phyloP scores from a whole-genome alignment of 192 early-diverging fungal genomes.

The Coemansia sp. region DNA sequence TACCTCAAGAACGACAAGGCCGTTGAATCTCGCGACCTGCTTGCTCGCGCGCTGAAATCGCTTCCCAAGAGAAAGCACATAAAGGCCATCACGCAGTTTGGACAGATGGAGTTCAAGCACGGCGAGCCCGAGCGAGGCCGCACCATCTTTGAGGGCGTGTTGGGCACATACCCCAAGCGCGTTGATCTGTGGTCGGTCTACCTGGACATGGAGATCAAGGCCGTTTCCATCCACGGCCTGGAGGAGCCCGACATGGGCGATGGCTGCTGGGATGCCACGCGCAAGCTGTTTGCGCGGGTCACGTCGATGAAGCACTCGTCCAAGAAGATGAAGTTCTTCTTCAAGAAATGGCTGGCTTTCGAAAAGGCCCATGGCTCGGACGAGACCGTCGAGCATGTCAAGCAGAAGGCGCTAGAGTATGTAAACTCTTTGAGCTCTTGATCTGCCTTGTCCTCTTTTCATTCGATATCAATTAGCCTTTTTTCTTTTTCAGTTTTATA shows the following conservation, averaged over 20 bases:
- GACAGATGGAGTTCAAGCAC: slow-evolving; percentile 94
- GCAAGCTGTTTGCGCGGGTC: slow-evolving; percentile 84
- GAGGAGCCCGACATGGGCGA: slow-evolving; percentile 15
- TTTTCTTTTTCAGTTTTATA: neutral
- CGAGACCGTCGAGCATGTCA: slow-evolving; percentile 82
- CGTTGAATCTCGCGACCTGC: slow-evolving; percentile 69
- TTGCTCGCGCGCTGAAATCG: slow-evolving; percentile 74
- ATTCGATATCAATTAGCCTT: neutral
- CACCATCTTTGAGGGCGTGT: slow-evolving; percentile 95
- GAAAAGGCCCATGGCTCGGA: slow-evolving; percentile 85
- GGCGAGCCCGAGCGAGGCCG: slow-evolving; percentile 96
- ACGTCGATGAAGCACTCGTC: slow-evolving; percentile 87
- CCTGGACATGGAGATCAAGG: slow-evolving; percentile 91
- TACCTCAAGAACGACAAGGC: slow-evolving; percentile 69
- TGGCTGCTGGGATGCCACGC: slow-evolving; percentile 41
- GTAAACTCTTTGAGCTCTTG: slow-evolving; percentile 54
- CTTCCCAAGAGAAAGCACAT: slow-evolving; percentile 95
- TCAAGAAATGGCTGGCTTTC: slow-evolving; percentile 96
- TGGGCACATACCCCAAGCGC: slow-evolving; percentile 89
- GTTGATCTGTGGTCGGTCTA: slow-evolving; percentile 97
- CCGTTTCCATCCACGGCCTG: slow-evolving; percentile 30
- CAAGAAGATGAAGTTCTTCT: slow-evolving; percentile 99
- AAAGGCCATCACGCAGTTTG: slow-evolving; percentile 93
- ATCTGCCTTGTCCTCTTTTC: neutral
- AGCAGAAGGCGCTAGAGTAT: slow-evolving; percentile 80